Conservation (phyloP, 768 basidiomycete genomes). For the Tulasnella sp. region DNA sequence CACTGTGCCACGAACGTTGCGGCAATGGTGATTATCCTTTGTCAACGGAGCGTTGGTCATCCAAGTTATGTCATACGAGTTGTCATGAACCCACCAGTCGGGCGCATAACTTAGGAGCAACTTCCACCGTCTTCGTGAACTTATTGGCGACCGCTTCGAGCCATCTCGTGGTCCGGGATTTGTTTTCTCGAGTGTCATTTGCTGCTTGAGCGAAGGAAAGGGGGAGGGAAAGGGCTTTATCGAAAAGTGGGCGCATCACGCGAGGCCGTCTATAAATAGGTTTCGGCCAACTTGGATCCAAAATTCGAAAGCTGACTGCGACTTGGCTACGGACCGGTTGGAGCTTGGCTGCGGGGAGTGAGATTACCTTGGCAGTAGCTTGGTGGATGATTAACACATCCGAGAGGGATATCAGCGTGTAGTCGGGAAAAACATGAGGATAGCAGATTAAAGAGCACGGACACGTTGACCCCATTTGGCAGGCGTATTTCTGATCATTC, state of each 20-base stretch:
- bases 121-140: constrained; percentile 34
- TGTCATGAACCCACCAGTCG: constrained; percentile 57
- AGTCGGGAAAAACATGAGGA: no score
- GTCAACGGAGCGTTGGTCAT: not conserved
- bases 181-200: not conserved
- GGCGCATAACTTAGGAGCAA: constrained; percentile 62
- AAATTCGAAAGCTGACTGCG: constrained; percentile 5
- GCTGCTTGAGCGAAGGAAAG: not conserved
- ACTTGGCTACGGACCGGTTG: no score
- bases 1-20: constrained; percentile 52
- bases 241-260: not conserved
- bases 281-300: not conserved
- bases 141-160: not conserved
- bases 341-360: no score
- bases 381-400: no score
- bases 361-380: no score
- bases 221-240: not conserved
- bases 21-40: constrained; percentile 62
- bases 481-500: no score
- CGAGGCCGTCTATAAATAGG: not conserved
- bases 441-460: no score
- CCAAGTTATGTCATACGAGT: constrained; percentile 1
- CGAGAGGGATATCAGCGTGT: no score
- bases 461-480: no score
- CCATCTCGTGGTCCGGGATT: not conserved